A percentile compares a stretch with the other conserved stretches of the same genome.
These are phyloP conservation scores for Endocladia muricata DNA, from an alignment of 31 red algal genomes.

Conservation along the genomic window DNA sequence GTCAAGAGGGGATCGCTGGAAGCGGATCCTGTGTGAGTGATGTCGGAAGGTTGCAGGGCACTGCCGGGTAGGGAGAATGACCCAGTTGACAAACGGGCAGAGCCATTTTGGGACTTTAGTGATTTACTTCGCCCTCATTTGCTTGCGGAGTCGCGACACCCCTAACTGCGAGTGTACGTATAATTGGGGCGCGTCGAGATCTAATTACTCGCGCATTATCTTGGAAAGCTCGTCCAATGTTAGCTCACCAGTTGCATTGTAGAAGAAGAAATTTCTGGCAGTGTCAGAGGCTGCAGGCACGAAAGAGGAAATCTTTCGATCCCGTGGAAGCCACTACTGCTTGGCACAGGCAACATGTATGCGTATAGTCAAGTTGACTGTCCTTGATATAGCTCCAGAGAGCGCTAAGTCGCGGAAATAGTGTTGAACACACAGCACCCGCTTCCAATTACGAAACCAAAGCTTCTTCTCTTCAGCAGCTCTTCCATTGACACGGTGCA, in stretches of 20 bases:
- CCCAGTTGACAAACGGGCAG: background rate
- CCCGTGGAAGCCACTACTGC: background rate
- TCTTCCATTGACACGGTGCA: background rate
- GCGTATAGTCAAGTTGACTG: background rate
- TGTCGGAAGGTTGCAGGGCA: slow-evolving; percentile 11
- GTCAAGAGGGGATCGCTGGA: background rate
- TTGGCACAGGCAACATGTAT: background rate
- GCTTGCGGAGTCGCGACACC: background rate
- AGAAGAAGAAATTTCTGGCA: background rate
- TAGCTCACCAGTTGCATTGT: background rate
- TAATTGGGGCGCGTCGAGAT: background rate
- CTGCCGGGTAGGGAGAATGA: slow-evolving; percentile 13
- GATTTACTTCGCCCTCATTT: background rate
- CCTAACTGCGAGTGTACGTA: background rate
- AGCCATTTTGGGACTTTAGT: background rate
- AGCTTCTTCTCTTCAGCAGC: background rate
- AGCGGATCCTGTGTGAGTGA: slow-evolving; percentile 17
- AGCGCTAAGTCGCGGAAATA: background rate
- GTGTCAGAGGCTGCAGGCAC: background rate
- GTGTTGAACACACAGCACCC: background rate
- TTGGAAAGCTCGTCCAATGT: background rate
- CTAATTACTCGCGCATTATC: background rate
- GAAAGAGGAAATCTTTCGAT: background rate
- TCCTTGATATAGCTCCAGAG: background rate
- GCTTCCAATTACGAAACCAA: background rate